phyloP scores from a whole-genome alignment of 2,329 filamentous ascomycete species.

The Thyridium curvatum region DNA sequence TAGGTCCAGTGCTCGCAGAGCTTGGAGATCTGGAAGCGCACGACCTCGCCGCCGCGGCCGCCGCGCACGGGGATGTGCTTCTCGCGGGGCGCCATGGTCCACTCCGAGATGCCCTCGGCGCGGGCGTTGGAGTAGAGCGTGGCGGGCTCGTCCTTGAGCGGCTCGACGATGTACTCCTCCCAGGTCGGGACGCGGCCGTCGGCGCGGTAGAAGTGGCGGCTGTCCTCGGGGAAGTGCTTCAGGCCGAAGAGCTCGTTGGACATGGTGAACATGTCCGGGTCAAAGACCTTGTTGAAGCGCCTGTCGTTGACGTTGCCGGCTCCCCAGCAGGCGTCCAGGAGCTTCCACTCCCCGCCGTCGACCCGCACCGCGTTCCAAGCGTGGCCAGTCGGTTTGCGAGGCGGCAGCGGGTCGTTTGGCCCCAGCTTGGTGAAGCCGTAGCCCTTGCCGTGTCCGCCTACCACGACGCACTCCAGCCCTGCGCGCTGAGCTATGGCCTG shows the following conservation, averaged over 20 bases:
- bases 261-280: constrained; percentile 51
- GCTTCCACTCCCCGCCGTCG: constrained; percentile 83
- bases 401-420: constrained; percentile 60
- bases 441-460: constrained; percentile 81
- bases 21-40: constrained; percentile 77
- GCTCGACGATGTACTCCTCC: constrained; percentile 75
- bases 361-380: constrained; percentile 93
- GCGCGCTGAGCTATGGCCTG: constrained; percentile 70
- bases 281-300: constrained; percentile 64
- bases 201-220: constrained; percentile 63
- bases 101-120: constrained; percentile 46
- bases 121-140: constrained; percentile 36
- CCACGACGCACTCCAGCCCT: constrained; percentile 70
- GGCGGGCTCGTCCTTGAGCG: constrained; percentile 41
- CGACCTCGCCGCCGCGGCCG: constrained; percentile 35
- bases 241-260: constrained; percentile 75
- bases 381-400: constrained; percentile 57
- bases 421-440: constrained; percentile 61
- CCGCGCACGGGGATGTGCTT: constrained; percentile 57
- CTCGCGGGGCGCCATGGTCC: constrained; percentile 54
- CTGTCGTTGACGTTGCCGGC: constrained; percentile 61
- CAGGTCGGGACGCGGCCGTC: constrained; percentile 65
- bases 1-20: constrained; percentile 78
- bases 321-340: constrained; percentile 91
- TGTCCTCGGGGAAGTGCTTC: constrained; percentile 70